Evolutionary conservation across 2,329 filamentous ascomycete species (phyloP).

Genomic region (Rugonectria rugulosa): DNA sequence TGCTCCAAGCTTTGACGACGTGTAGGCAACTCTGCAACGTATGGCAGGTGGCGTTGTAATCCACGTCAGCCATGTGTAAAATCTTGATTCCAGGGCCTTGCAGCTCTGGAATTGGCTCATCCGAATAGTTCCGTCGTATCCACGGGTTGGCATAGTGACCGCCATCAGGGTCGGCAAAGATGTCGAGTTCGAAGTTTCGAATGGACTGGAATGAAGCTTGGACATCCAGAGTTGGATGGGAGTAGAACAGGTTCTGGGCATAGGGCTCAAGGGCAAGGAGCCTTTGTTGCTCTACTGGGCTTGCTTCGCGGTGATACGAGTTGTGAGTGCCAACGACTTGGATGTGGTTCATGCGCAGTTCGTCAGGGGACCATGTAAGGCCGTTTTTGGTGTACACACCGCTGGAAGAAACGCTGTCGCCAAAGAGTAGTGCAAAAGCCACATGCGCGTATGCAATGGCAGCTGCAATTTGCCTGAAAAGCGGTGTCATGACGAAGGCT

Average conservation of each 20-base stretch:
- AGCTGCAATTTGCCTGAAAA: background rate
- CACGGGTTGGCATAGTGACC: slow-evolving; percentile 55
- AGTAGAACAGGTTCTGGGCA: slow-evolving; percentile 55
- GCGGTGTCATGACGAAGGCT: background rate
- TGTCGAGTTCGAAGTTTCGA: slow-evolving; percentile 56
- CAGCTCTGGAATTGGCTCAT: slow-evolving; percentile 47
- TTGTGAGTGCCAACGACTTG: slow-evolving; percentile 61
- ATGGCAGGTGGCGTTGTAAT: slow-evolving; percentile 54
- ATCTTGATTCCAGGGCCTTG: slow-evolving; percentile 55
- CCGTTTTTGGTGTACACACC: slow-evolving; percentile 40
- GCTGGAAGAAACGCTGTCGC: background rate
- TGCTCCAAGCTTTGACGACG: slow-evolving; percentile 53
- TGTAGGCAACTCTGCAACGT: slow-evolving; percentile 54
- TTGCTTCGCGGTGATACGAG: slow-evolving; percentile 57
- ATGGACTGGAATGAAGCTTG: slow-evolving; percentile 55
- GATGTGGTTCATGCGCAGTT: slow-evolving; percentile 58
- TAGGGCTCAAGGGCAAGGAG: slow-evolving; percentile 48
- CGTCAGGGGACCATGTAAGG: slow-evolving; percentile 41
- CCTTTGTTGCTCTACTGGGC: slow-evolving; percentile 48
- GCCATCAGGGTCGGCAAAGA: slow-evolving; percentile 57
- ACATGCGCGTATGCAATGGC: background rate
- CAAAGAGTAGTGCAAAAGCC: background rate
- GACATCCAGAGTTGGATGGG: slow-evolving; percentile 52
- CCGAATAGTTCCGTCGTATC: slow-evolving; percentile 48
- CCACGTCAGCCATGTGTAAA: slow-evolving; percentile 58